Evolutionary conservation across 805 yeast species (phyloP), one percentile per base, ranked within the genome.

Genomic region (Kazachstania martiniae): DNA sequence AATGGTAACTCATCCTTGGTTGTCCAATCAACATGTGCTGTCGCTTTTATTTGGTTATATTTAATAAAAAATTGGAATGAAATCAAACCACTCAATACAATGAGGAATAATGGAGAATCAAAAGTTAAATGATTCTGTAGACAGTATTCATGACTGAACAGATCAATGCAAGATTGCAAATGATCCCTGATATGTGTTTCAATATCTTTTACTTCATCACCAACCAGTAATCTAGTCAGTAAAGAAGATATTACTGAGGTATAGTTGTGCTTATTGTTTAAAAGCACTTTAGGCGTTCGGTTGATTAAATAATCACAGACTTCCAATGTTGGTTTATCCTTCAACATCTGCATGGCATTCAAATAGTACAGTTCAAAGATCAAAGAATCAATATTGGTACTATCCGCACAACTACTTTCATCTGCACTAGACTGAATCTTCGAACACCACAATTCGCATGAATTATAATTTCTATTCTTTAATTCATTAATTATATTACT

Each of bases 1-100:
- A 75, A 74, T 3, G 83, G 82, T 12, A 77, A 48, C 51, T 78
- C 85, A 43, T 71, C 63, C 21, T 56, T 51, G 0, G 76, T 63
- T 1, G 75, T 63, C 81, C 81, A 74, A 28, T 53, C 60, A 12
- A 55, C 58, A 39, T 55, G 58, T 3, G 56, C 43, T 10, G 40
- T 34, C 10, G 47, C 46, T 32, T 46, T 47, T 16, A 55, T 48
- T 14, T 51, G 56, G 28, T 65, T 62, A 41, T 67, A 67, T 45
- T 74, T 74, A 29, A 68, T 56, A 32, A 72, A 65, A 29, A 51
- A 61, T 14, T 77, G 79, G 30, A 73, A 54, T 4, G 81, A 68
- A 10, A 70, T 53, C 13, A 67, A 59, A 12, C 79, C 74, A 4
- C 78, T 65, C 21, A 71, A 47, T 1, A 70, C 51, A 0, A 76